phyloP scores from a whole-genome alignment of 495 filamentous ascomycete species.

The Entonaema liquescens region DNA sequence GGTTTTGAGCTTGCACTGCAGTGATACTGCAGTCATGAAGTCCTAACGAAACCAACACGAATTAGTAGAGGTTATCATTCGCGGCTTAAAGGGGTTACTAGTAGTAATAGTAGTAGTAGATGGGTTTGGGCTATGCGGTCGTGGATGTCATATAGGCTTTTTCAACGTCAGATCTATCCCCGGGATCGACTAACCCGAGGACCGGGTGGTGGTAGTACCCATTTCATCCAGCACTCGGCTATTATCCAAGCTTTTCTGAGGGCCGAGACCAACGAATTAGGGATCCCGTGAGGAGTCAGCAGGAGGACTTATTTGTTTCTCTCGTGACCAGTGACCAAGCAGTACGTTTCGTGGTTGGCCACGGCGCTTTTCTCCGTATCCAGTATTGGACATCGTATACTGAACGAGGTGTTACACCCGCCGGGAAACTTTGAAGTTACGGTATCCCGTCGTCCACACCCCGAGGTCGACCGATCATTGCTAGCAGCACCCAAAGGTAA shows the following conservation, averaged over 20 bases:
- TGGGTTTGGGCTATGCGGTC: slow-evolving; percentile 6
- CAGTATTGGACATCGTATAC: slow-evolving; percentile 12
- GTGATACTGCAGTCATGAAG: slow-evolving; percentile 67
- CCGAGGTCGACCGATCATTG: slow-evolving; percentile 21
- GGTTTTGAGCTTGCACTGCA: slow-evolving; percentile 64
- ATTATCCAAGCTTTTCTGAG: slow-evolving; percentile 16
- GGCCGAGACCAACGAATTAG: slow-evolving; percentile 12
- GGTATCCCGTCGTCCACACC: slow-evolving; percentile 17
- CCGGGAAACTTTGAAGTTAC: slow-evolving; percentile 1
- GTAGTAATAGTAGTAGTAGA: background rate
- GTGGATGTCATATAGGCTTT: slow-evolving; percentile 11
- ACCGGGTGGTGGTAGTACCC: background rate
- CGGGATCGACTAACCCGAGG: slow-evolving; percentile 3
- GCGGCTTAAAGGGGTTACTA: background rate
- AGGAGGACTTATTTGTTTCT: slow-evolving; percentile 1
- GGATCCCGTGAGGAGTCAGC: slow-evolving; percentile 18
- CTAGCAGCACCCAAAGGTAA: slow-evolving; percentile 13
- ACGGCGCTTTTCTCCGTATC: slow-evolving; percentile 9
- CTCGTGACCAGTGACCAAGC: slow-evolving; percentile 18
- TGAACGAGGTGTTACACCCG: slow-evolving; percentile 5
- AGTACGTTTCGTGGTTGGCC: slow-evolving; percentile 16
- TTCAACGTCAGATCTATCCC: slow-evolving; percentile 3
- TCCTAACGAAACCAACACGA: slow-evolving; percentile 49
- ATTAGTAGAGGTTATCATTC: slow-evolving; percentile 29
- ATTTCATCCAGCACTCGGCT: slow-evolving; percentile 12